Base-by-base conservation (phyloP, 75 land plant species). In the Ceratopteris richardii region DNA sequence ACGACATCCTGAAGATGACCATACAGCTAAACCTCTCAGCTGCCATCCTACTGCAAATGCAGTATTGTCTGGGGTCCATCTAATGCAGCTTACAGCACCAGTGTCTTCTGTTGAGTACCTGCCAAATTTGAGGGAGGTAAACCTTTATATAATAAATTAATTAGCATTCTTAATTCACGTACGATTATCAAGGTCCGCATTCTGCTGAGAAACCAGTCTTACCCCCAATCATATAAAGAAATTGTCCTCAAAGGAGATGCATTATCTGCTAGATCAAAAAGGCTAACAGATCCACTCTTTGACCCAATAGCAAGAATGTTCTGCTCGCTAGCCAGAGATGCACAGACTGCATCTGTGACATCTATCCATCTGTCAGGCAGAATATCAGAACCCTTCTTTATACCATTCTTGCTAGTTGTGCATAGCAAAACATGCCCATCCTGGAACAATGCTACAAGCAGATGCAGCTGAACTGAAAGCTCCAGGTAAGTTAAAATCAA, bases 31-130 rank as follows among this genome's bases (percentile, higher is more conserved):
- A 12, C 99, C 98, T 70, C 96, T 78, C 46, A 73, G 73, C 58
- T 81, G 81, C 96, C 99, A 94, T 25, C 96, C 99, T 54, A 94
- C 91, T 40, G 99, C 96, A 76, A 94, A 85, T 33, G 99, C 90
- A 66, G 75, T 71, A 66, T 84, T 84, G 59, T 90, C 96, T 54
- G 96, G 96, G 42, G 99, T 83, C 99, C 99, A 94, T 11, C 76
- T 71, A 60, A 94, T 80, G 51, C 81, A 86, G 70, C 73, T 83
- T 0, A 94, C 96, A 65, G 86, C 63, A 57, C 99, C 99, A 61
- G 99, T 94, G 61, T 94, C 99, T 31, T 94, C 99, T 51, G 82
- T 76, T 16, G 99, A 70, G 37, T 90, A 94, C 62, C 98, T 93
- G 74, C 63, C 63, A 58, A 44, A 24, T 19, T 30, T 4, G 37